Base-by-base conservation (phyloP, 148 eudicot species). In the Chenopodium suecicum region DNA sequence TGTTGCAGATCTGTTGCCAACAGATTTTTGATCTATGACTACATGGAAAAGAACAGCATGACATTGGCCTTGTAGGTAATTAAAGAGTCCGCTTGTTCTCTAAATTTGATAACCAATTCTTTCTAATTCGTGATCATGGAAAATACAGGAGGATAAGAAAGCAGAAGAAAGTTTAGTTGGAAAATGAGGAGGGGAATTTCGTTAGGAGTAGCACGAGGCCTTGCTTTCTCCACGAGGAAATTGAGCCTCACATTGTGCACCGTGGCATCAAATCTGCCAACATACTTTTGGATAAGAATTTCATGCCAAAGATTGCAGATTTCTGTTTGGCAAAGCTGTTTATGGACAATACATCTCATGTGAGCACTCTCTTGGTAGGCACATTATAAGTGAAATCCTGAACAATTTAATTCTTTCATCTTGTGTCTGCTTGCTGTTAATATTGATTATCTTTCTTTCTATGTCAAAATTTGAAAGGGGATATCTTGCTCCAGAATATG, bases 281-380 rank as follows among this genome's bases (percentile, higher is more conserved):
- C 78, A 86, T 91, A 81, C 89, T 91, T 41, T 83, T 91, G 60
- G 94, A 91, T 79, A 63, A 62, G 66, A 64, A 91, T 85, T 90
- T 90, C 58, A 63, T 41, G 9, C 92, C 94, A 1, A 91, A 91
- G 62, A 80, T 91, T 13, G 85, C 90, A 25, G 92, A 91, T 86
- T 91, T 91, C 77, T 91, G 94, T 11, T 82, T 91, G 77, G 69
- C 94, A 31, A 90, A 85, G 77, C 79, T 90, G 12, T 88, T 91
- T 46, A 70, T 74, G 22, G 88, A 78, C 46, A 81, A 82, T 67
- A 34, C 78, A 4, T 85, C 93, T n/a, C 82, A 88, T 70, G 77
- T 90, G 60, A 92, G 93, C 78, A 92, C 93, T 80, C 87, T 92
- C 2, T 92, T 92, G 23, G 95, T 92, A 12, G 93, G 93, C 27